Conservation (phyloP, 129 eudicot species). For the Saposhnikovia divaricata region DNA sequence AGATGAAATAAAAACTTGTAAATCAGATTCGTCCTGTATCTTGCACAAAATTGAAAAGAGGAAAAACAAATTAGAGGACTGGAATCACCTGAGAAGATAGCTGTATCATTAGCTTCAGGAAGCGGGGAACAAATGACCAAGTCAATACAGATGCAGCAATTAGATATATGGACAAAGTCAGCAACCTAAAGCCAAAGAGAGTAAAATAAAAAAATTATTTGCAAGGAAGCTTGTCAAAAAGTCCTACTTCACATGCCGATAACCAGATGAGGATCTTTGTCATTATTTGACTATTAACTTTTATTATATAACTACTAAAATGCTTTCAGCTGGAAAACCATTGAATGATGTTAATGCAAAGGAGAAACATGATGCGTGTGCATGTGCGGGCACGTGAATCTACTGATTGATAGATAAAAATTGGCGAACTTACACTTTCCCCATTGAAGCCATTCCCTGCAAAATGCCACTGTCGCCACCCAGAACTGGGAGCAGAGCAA, state of each 20-base stretch:
- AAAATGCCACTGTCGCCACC: slow-evolving; percentile 88
- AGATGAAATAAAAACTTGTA: background rate
- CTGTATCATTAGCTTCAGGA: slow-evolving; percentile 77
- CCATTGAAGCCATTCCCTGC: slow-evolving; percentile 82
- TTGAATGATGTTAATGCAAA: background rate
- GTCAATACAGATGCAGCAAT: slow-evolving; percentile 63
- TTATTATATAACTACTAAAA: background rate
- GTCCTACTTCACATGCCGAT: background rate
- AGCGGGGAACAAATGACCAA: slow-evolving; percentile 89
- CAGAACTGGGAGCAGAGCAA: slow-evolving; percentile 96
- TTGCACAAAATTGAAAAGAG: background rate
- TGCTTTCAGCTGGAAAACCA: slow-evolving; percentile 1
- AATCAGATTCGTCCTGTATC: background rate
- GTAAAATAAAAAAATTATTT: slow-evolving; percentile 1
- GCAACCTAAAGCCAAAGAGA: slow-evolving; percentile 38
- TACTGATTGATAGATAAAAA: background rate
- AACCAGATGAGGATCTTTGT: background rate
- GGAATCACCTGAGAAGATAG: slow-evolving; percentile 81
- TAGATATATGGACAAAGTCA: slow-evolving; percentile 66
- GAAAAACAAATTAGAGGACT: background rate
- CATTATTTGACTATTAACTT: background rate
- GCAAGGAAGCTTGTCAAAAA: background rate
- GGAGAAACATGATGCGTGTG: background rate
- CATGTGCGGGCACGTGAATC: background rate
- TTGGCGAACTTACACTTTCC: slow-evolving; percentile 57